These are phyloP conservation scores for Aspergillus caelatus DNA, from an alignment of 2,329 filamentous ascomycete genomes.

Conservation along the genomic window DNA sequence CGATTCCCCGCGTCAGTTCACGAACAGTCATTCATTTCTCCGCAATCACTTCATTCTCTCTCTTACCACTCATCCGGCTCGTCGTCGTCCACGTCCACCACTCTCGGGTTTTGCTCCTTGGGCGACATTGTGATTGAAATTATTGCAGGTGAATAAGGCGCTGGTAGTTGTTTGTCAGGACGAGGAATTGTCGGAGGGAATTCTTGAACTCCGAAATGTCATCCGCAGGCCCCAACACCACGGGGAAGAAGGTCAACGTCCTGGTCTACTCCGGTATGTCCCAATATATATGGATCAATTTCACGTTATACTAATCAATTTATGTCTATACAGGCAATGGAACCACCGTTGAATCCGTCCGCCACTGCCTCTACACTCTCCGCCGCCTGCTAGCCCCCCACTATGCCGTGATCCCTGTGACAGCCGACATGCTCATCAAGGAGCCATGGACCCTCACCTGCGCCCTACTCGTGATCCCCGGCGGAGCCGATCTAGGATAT, in stretches of 20 bases:
- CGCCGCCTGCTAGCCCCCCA: slow-evolving; percentile 83
- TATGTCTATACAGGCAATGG: slow-evolving; percentile 68
- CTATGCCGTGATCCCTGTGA: slow-evolving; percentile 89
- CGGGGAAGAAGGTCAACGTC: slow-evolving; percentile 75
- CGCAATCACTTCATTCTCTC: background rate
- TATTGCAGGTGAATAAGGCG: background rate
- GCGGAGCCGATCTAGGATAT: slow-evolving; percentile 91
- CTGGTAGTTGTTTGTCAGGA: background rate
- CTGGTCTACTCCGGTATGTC: slow-evolving; percentile 83
- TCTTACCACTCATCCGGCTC: slow-evolving; percentile 91
- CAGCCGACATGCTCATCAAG: slow-evolving; percentile 75
- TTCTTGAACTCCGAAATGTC: slow-evolving; percentile 29
- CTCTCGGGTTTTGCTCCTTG: slow-evolving; percentile 50
- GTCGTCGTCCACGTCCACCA: slow-evolving; percentile 67
- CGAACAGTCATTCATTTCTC: slow-evolving; percentile 13
- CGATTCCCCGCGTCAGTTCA: slow-evolving; percentile 2
- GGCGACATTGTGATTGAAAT: slow-evolving; percentile 56
- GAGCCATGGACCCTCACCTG: slow-evolving; percentile 91
- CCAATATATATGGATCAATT: slow-evolving; percentile 31
- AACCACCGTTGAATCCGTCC: slow-evolving; percentile 83
- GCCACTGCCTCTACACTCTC: slow-evolving; percentile 84
- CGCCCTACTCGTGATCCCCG: slow-evolving; percentile 86
- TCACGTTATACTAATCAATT: slow-evolving; percentile 14
- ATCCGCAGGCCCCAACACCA: slow-evolving; percentile 51
- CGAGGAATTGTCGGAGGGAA: slow-evolving; percentile 6